Base-by-base conservation (phyloP, 148 eudicot species). In the Cornus kousa region DNA sequence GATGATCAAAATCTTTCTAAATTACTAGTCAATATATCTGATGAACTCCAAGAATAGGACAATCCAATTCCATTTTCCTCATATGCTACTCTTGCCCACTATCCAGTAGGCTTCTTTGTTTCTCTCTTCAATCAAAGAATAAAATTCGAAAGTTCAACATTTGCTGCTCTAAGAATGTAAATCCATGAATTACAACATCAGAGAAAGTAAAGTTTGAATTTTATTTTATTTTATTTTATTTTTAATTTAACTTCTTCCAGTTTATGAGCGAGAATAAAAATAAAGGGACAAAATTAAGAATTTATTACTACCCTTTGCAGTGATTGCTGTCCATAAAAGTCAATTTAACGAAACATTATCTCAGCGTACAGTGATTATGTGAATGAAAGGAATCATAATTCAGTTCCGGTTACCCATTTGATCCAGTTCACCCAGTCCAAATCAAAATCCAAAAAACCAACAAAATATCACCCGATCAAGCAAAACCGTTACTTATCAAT, bases 371-470 rank as follows among this genome's bases (percentile, higher is more conserved):
- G 33, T 32, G 6, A 74, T 74, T 24, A 74, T 39, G 68, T 33
- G 48, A 74, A 59, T 74, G 59, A 14, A 59, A 33, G 13, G 6
- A 59, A 60, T 32, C 31, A 59, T 35, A 24, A 33, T 32, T 20
- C 40, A 16, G 19, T 57, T 59, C 60, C 31, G 24, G 5, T 19
- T 33, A 59, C 19, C 77, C 19, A 19, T 43, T 11, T 10, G 20
- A 59, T 59, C 65, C 23, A 59, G 24, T 20, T 33, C 48, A 59
- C 48, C 23, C 67, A 32, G 8, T 74, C 35, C 48, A n/a, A 50
- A 74, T 59, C 77, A 74, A 59, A 59, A 11, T n/a, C 77, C 65
- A 24, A 55, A 19, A 31, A 68, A 68, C 33, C 12, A 32, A 28
- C 33, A 68, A 9, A 68, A 68, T 68, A 68, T 3, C 71, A 68